Conservation (phyloP, 345 rosid genomes). For the Atalantia buxifolia region DNA sequence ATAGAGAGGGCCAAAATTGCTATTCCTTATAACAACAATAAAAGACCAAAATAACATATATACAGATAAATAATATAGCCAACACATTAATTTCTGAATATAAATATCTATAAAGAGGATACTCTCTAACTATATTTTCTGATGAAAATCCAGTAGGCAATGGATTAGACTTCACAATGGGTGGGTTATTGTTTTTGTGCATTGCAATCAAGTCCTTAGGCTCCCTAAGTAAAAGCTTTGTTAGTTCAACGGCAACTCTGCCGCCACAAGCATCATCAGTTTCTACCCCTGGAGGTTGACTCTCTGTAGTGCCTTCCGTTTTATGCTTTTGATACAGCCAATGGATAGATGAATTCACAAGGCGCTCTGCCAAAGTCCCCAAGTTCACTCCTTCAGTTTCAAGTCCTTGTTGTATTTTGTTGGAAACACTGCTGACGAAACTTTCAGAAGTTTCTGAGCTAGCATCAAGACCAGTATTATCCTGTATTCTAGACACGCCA, state of each 20-base stretch:
- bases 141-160: conserved; percentile 31
- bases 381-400: conserved; percentile 73
- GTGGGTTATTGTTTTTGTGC: conserved; percentile 36
- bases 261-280: conserved; percentile 23
- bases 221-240: conserved; percentile 56
- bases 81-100: conserved; percentile 2
- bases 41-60: neutral
- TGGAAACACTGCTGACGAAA: conserved; percentile 55
- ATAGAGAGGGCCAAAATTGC: conserved; percentile 3
- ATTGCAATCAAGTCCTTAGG: conserved; percentile 64
- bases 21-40: conserved; percentile 7
- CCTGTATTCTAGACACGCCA: conserved; percentile 51
- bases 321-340: conserved; percentile 60
- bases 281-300: conserved; percentile 32
- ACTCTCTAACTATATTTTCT: conserved; percentile 59
- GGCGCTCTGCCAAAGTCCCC: conserved; percentile 73
- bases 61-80: neutral
- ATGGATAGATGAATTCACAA: conserved; percentile 58
- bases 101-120: conserved; percentile 43
- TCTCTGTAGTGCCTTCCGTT: conserved; percentile 29
- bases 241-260: conserved; percentile 45
- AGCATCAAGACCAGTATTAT: conserved; percentile 39
- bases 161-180: conserved; percentile 29
- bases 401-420: conserved; percentile 67
- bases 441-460: conserved; percentile 47